Evolutionary conservation across 306 rosid species (phyloP), one percentile per base, ranked within the genome.

Genomic region (Ormosia emarginata): DNA sequence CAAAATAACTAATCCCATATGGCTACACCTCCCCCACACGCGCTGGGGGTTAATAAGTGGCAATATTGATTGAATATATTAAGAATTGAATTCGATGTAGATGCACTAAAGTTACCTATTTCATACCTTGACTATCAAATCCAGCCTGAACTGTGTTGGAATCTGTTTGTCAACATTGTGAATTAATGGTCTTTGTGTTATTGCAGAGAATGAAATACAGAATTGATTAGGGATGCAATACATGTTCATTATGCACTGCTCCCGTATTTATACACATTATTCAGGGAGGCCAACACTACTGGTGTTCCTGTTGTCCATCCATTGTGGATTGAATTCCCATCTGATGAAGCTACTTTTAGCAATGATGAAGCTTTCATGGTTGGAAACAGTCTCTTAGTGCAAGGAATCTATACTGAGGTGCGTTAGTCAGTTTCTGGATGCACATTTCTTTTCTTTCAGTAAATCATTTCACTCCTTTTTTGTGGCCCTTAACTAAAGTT

Each of bases 291-390:
- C 79, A 93, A 92, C 85, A 76, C 85, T 41, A 93, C 87, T 70
- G 99, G 99, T 18, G 86, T 87, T 87, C 99, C 99, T 58, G 93
- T 95, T 63, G 78, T 85, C 15, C 97, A 98, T 75, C 97, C 98
- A 75, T 70, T 95, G 74, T 95, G 99, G 99, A 92, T 95, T 98
- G 99, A 95, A 78, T 95, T 95, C 88, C 94, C 99, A 74, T 90
- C 87, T 43, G 99, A 95, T 65, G 97, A 93, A 79, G 91, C 89
- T 77, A 95, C 99, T 75, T 95, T 93, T 84, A 89, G 75, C 87
- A 95, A 93, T 74, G 99, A 95, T 6, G 97, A 95, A 81, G 98
- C 99, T 75, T 90, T 95, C 79, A 91, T 95, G 99, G 97, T 95
- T 65, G 99, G 99, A 74, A 87, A 71, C 87, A 82, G 97, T 82